Percentiles rank a stretch among this genome's conserved stretches.
These are phyloP conservation scores for Trypanosoma congolense DNA, from an alignment of 208 protist species.

Conservation along the genomic window DNA sequence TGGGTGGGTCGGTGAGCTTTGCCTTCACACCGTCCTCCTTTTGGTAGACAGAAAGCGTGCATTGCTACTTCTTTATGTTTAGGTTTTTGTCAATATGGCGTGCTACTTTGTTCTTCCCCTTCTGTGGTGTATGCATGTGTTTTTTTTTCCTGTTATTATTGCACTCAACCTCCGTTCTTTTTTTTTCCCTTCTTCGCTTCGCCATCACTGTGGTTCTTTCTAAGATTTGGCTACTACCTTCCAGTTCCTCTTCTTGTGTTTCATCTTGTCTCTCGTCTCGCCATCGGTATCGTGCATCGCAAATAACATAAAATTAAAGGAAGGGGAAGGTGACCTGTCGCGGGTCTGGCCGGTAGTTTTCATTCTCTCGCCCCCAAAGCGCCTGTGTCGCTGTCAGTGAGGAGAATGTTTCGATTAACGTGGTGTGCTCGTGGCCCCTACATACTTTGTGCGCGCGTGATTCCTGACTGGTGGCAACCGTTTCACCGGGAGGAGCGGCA, in stretches of 20 bases:
- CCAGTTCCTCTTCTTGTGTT: constrained; percentile 13
- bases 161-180: no score
- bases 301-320: neutral
- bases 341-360: neutral
- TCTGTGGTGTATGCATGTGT: no score
- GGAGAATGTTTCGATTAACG: constrained; percentile 27
- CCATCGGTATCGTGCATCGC: neutral
- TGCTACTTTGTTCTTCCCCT: no score
- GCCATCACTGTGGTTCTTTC: neutral
- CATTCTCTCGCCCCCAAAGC: constrained; percentile 2
- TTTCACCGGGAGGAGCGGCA: constrained; percentile 69
- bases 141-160: no score
- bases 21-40: no score
- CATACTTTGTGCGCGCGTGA: constrained; percentile 54
- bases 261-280: neutral
- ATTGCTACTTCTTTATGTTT: no score
- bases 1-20: no score
- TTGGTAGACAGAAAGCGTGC: no score
- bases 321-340: neutral
- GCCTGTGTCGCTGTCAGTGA: no score
- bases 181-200: constrained; percentile 11
- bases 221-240: constrained; percentile 12
- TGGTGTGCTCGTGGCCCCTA: constrained; percentile 31
- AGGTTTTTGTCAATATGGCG: no score
- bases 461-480: constrained; percentile 80